Evolutionary conservation across 352 stramenopile species (phyloP).

Genomic region (Pythium diclinum): DNA sequence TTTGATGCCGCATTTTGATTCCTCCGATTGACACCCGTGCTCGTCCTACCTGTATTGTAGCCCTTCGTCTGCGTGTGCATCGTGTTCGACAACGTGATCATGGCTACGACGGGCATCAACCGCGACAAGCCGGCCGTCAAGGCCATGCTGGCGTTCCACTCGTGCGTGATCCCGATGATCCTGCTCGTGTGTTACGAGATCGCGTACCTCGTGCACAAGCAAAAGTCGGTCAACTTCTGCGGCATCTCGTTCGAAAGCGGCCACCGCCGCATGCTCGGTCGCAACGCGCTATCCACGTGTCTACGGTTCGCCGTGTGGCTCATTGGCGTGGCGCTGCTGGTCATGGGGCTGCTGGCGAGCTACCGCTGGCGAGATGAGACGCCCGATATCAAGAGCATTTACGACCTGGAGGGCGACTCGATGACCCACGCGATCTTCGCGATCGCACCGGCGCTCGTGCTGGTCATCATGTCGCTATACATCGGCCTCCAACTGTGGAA

Average conservation of each 20-base stretch:
- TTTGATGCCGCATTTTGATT: not conserved
- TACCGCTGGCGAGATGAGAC: conserved; percentile 52
- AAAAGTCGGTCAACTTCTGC: conserved; percentile 89
- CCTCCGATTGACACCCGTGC: not conserved
- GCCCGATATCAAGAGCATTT: conserved; percentile 62
- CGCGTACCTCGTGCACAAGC: conserved; percentile 89
- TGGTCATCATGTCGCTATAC: conserved; percentile 70
- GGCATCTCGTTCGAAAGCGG: conserved; percentile 86
- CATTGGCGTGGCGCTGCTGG: conserved; percentile 47
- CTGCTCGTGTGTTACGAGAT: conserved; percentile 88
- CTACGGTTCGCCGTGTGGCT: conserved; percentile 74
- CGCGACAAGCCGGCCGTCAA: conserved; percentile 48
- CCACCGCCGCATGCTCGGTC: conserved; percentile 41
- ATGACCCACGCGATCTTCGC: conserved; percentile 54
- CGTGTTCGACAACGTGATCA: conserved; percentile 77
- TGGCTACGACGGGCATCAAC: conserved; percentile 74
- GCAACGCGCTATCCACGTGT: conserved; percentile 50
- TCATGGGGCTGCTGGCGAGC: conserved; percentile 68
- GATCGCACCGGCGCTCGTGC: conserved; percentile 58
- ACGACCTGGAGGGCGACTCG: conserved; percentile 65
- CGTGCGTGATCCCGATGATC: conserved; percentile 81
- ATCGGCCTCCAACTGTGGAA: conserved; percentile 78
- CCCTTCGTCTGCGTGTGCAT: conserved; percentile 80
- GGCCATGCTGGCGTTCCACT: conserved; percentile 78
- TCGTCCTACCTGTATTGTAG: conserved; percentile 27